Percentiles rank a stretch among this genome's conserved stretches.
Evolutionary conservation across 2,329 filamentous ascomycete species (phyloP).

Genomic region (Salinomyces thailandicus): DNA sequence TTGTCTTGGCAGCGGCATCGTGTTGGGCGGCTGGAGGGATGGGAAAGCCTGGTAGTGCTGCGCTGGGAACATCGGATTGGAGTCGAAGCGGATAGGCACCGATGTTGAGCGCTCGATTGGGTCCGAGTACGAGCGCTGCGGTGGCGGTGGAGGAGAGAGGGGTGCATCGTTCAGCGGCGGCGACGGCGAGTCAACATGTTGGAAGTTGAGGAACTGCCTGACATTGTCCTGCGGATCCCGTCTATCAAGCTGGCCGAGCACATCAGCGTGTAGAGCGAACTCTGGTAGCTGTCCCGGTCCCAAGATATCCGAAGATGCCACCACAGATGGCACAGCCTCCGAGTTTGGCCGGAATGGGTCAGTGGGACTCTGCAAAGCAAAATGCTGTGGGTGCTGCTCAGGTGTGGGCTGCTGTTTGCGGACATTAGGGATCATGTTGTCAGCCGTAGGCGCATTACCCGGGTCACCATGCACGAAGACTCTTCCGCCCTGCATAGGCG

Average conservation of each 20-base stretch:
- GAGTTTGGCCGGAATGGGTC: conserved; percentile 53
- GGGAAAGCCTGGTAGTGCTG: conserved; percentile 17
- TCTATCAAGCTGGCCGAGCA: conserved; percentile 56
- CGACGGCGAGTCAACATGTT: conserved; percentile 49
- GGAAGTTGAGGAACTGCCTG: conserved; percentile 79
- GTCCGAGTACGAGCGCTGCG: conserved; percentile 42
- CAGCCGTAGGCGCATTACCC: conserved; percentile 59
- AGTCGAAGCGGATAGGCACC: conserved; percentile 6
- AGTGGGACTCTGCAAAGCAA: not conserved
- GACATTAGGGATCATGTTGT: conserved; percentile 42
- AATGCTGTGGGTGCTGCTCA: conserved; percentile 4
- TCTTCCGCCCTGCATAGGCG: conserved; percentile 50
- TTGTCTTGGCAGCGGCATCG: conserved; percentile 36
- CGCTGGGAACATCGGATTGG: conserved; percentile 15
- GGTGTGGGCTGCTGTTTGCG: conserved; percentile 25
- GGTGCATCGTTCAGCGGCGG: conserved; percentile 44
- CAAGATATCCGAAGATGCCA: conserved; percentile 84
- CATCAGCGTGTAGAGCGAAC: conserved; percentile 60
- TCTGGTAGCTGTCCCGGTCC: conserved; percentile 57
- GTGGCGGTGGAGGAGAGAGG: conserved; percentile 43
- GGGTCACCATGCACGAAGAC: conserved; percentile 71
- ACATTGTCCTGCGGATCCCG: conserved; percentile 88
- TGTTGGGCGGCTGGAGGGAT: conserved; percentile 27
- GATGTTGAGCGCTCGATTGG: conserved; percentile 12
- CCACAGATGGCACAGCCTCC: conserved; percentile 67